phyloP scores from a whole-genome alignment of 2,329 filamentous ascomycete genomes.

The Neospermospora avenae region DNA sequence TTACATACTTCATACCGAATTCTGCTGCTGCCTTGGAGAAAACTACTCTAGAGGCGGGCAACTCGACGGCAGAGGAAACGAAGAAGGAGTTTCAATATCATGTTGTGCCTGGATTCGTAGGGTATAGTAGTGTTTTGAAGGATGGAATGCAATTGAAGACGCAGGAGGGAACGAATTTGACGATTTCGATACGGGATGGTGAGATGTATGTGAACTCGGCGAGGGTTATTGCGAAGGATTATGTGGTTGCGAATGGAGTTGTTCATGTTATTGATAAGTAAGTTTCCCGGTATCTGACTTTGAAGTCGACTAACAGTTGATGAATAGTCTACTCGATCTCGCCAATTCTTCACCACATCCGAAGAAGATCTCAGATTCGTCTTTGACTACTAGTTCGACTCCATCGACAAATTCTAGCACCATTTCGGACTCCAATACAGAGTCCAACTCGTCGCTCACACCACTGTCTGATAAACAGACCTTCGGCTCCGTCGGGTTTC shows the following conservation, averaged over 20 bases:
- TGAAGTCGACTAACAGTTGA: background rate
- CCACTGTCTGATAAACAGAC: background rate
- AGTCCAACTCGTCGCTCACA: background rate
- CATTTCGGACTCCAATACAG: background rate
- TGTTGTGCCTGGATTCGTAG: conserved; percentile 52
- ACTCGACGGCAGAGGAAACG: conserved; percentile 40
- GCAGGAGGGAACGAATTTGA: conserved; percentile 47
- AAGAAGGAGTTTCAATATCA: conserved; percentile 60
- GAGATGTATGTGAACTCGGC: conserved; percentile 50
- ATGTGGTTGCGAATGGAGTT: conserved; percentile 54
- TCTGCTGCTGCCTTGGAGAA: conserved; percentile 19
- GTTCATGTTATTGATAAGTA: conserved; percentile 56
- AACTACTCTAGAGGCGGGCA: conserved; percentile 11
- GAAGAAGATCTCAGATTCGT: background rate
- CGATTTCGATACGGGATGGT: conserved; percentile 42
- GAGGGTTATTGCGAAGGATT: conserved; percentile 45
- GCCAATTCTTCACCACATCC: conserved; percentile 10
- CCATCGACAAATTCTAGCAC: background rate
- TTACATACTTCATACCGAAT: conserved; percentile 28
- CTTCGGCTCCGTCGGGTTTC: background rate
- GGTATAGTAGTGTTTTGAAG: conserved; percentile 47
- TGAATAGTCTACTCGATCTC: conserved; percentile 13
- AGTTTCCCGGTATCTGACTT: conserved; percentile 24
- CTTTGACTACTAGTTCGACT: background rate
- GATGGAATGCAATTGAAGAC: conserved; percentile 39